phyloP scores from a whole-genome alignment of 805 yeast genomes.

The Kuraishia hungarica region DNA sequence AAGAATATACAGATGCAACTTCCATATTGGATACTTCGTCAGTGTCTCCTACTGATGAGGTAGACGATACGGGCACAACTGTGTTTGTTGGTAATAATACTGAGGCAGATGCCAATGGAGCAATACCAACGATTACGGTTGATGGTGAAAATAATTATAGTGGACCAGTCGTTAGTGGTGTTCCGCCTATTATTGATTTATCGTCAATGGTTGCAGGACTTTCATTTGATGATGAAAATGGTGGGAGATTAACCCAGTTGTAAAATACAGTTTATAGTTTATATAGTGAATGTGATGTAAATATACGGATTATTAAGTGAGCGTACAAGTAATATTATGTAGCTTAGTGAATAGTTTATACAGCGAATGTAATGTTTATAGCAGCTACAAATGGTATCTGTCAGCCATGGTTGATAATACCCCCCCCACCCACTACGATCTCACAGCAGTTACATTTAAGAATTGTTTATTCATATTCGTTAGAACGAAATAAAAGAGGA shows the following conservation, averaged over 20 bases:
- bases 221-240: background rate
- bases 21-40: background rate
- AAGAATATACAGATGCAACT: background rate
- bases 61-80: background rate
- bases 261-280: too few species aligned
- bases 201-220: background rate
- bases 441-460: too few species aligned
- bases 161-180: background rate
- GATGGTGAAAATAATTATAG: too few species aligned
- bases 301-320: too few species aligned
- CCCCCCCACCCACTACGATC: too few species aligned
- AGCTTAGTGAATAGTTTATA: too few species aligned
- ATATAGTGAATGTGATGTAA: background rate
- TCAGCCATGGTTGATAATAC: too few species aligned
- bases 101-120: background rate
- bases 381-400: too few species aligned
- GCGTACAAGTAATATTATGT: too few species aligned
- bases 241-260: background rate
- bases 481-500: too few species aligned
- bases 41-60: background rate
- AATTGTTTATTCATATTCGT: too few species aligned
- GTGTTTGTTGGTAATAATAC: background rate
- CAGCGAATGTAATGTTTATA: too few species aligned
- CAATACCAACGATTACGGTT: background rate
- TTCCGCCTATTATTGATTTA: background rate